Base-by-base conservation (phyloP, 176 grass and related monocot genomes). In the Eragrostis curvula region DNA sequence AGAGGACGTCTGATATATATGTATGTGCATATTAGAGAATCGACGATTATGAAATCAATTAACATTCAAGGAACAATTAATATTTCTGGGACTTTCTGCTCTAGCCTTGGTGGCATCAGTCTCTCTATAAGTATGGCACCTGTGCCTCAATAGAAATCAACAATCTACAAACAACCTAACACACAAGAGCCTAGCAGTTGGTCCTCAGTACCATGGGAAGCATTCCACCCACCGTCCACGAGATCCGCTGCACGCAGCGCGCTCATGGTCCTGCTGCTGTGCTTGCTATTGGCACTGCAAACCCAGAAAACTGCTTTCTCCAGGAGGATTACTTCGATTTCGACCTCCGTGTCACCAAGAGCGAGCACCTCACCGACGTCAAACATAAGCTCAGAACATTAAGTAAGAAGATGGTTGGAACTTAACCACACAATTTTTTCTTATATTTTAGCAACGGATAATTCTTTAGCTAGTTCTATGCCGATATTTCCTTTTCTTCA, bases 311-410 rank as follows among this genome's bases (percentile, higher is more conserved):
- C 8, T 75, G 77, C 57, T 45, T 97, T 14, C 5, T 81, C 16
- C 94, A 97, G 81, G 81, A 72, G 1, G 94, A 97, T 9, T 97
- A 90, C 85, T 79, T 87, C 0, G 89, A 94, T 53, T 88, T 79
- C 71, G 94, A 92, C 85, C 92, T 94, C 65, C 87, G 91, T 39
- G 87, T 87, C 75, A 97, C 94, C 52, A 86, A 94, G 3, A 94
- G 89, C 76, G 91, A 97, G 17, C 87, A 92, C 73, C 82, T 97
- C 57, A 88, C 89, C 5, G 87, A 75, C 11, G 89, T 97, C 71
- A 94, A 94, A 72, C 82, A 66, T 45, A 97, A 94, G 79, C 78
- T 94, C 55, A 84, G 83, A n/a, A 72, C 77, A 52, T 78, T 90
- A 42, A 94, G 94, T 97, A 81, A 36, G 32, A 2, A 36, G 32